Base-by-base conservation (phyloP, 805 yeast genomes). In the Schwanniomyces polymorphus region DNA sequence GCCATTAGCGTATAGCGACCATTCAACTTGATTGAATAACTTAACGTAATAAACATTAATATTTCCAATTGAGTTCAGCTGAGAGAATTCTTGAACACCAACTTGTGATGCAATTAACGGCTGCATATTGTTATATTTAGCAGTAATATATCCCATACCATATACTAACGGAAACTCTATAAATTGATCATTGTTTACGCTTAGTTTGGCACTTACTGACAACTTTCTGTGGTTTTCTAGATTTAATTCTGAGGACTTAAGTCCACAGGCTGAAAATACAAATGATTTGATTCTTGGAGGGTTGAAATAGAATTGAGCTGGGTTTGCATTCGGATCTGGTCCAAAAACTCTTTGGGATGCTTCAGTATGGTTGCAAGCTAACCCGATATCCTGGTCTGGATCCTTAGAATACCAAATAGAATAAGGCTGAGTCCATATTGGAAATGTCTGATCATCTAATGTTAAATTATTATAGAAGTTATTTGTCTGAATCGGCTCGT, bases 351-450 rank as follows among this genome's bases (percentile, higher is more conserved):
- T 65, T 53, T 86, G 89, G 5, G 70, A 55, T 2, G 75, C 74
- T 3, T 73, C 72, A 0, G 85, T 79, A 55, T 88, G 90, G 26
- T 87, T 77, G 41, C 86, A 70, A 1, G 88, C 91, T 44, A 88
- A 60, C 2, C 96, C 96, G 27, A 65, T 68, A 45, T 76, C 81
- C 41, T 68, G 68, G 5, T 59, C 63, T 2, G 67, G 68, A 35
- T 70, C 76, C 45, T 72, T 79, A 7, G 84, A 70, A 51, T 74
- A 74, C 92, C 91, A 88, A 5, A 86, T 67, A 27, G 88, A 80
- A 58, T 87, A 88, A 1, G 96, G 96, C 55, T 86, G 90, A 0
- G 92, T 81, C 91, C 91, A 88, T 0, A 83, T 78, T 0, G 92
- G 88, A 47, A 79, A 72, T 2, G 81, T 79, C 59, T 86, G 92